Base-by-base conservation (phyloP, 2,329 filamentous ascomycete species). In the Colletotrichum sp. region DNA sequence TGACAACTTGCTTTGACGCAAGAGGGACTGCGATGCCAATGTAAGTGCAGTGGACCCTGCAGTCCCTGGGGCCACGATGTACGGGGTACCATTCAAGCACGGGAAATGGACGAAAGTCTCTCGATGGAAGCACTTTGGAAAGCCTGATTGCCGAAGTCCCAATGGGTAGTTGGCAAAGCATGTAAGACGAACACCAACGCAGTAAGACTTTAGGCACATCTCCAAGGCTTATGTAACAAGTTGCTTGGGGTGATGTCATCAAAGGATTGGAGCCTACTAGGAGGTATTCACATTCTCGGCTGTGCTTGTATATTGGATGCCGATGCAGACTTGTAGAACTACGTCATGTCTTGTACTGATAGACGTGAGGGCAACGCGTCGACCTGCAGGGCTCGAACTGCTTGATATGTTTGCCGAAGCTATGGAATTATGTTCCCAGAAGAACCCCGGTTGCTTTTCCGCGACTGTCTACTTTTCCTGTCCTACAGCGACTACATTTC, bases 1-100 rank as follows among this genome's bases (percentile, higher is more conserved):
- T 44, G 9, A 10, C 3, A 9, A n/a, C 1, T 49, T n/a, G 1
- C 18, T n/a, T n/a, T 12, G 5, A 12, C 16, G 3, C 6, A n/a
- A 12, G 5, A 44, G 39, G 39, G 8, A n/a, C 8, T 44, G 16
- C 8, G 5, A 3, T 1, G 39, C 5, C 18, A n/a, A 44, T 9
- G 2, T 44, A 4, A n/a, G 5, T 44, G 18, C 39, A 44, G 18
- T 6, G 16, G 8, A n/a, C 18, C 5, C 39, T 44, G 8, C 18
- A 6, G 18, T 10, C 0, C 5, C 9, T n/a, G 6, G 39, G 39
- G 39, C 18, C 39, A 49, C 18, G 39, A n/a, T 18, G 1, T 6
- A n/a, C 39, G 3, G 36, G 2, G 16, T 0, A 44, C 8, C 5
- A 1, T 44, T 44, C 16, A 44, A 3, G 1, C 16, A 44, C 36